Evolutionary conservation across 2,329 filamentous ascomycete genomes (phyloP).

Genomic region (Ophiostoma perfectum): DNA sequence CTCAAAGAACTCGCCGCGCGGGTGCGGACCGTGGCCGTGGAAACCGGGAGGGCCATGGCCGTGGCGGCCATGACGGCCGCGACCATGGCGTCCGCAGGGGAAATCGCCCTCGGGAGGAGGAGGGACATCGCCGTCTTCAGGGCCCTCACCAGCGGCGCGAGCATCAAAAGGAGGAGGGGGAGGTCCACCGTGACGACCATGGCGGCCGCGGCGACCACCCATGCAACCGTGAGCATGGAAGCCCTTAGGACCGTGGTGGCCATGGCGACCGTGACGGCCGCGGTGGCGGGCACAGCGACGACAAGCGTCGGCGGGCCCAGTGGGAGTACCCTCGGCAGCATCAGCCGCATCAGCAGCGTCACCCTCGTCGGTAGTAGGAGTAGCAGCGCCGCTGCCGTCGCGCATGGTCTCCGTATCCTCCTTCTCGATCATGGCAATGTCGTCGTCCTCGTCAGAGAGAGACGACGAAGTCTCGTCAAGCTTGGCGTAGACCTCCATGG

Average conservation of each 20-base stretch:
- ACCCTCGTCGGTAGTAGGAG: slow-evolving; percentile 21
- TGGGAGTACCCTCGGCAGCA: neutral
- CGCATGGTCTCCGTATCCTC: slow-evolving; percentile 30
- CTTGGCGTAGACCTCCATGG: slow-evolving; percentile 19
- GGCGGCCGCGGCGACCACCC: slow-evolving; percentile 16
- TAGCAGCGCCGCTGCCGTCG: slow-evolving; percentile 10
- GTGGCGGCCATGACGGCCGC: neutral
- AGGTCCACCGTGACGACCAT: slow-evolving; percentile 8
- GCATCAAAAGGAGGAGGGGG: neutral
- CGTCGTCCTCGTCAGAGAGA: slow-evolving; percentile 20
- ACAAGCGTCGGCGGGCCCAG: neutral
- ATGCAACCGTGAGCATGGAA: slow-evolving; percentile 4
- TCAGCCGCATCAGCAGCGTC: neutral
- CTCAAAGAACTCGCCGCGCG: slow-evolving; percentile 17
- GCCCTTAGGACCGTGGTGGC: neutral
- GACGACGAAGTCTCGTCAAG: slow-evolving; percentile 19
- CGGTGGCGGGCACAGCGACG: neutral
- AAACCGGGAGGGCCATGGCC: neutral
- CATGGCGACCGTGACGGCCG: neutral
- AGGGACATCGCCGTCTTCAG: neutral
- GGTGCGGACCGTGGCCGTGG: slow-evolving; percentile 9
- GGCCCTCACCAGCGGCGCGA: neutral
- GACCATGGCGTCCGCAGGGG: neutral
- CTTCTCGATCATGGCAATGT: slow-evolving; percentile 31
- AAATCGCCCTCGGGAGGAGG: neutral